Evolutionary conservation across 495 filamentous ascomycete species (phyloP), one percentile per base, ranked within the genome.

Genomic region (Penicillium crystallinum): DNA sequence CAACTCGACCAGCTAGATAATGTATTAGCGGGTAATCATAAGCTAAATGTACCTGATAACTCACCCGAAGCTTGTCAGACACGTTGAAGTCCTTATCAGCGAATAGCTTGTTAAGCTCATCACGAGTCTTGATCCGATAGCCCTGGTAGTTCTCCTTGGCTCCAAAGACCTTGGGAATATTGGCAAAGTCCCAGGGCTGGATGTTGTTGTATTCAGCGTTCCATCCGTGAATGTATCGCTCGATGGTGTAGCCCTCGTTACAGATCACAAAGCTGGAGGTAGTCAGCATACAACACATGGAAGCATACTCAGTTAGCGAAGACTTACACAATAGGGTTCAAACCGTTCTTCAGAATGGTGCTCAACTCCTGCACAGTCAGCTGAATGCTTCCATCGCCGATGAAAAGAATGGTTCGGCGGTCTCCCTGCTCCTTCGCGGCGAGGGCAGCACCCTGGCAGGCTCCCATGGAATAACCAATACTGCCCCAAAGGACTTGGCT

Each of bases 401-500:
- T 89, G 56, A 93, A 91, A 47, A 97, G 73, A 44, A 97, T 83
- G 1, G 87, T 89, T 22, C 88, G 77, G 18, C 81, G 74, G 33
- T 79, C 66, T 0, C 56, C 63, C n/a, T 65, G 66, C 56, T 92
- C 89, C 50, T 84, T 82, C 0, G 80, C 79, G 6, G 86, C 89
- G 39, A 91, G 67, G 1, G 83, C 85, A 5, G 87, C 87, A 27
- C 89, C 89, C 62, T 90, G 87, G 42, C 84, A 83, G 9, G 88
- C 84, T 17, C 88, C 88, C 23, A 91, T 82, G 0, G 88, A 83
- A 67, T 88, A 92, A 0, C 86, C 90, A 59, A 96, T 95, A 52
- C 84, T 89, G 33, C 91, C 90, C 89, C 90, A 95, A 9, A 96
- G 80, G 1, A 92, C 86, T 66, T 96, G 90, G 39, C 81, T 89